Conservation (phyloP, 495 filamentous ascomycete genomes). For the Trichoderma gamsii region DNA sequence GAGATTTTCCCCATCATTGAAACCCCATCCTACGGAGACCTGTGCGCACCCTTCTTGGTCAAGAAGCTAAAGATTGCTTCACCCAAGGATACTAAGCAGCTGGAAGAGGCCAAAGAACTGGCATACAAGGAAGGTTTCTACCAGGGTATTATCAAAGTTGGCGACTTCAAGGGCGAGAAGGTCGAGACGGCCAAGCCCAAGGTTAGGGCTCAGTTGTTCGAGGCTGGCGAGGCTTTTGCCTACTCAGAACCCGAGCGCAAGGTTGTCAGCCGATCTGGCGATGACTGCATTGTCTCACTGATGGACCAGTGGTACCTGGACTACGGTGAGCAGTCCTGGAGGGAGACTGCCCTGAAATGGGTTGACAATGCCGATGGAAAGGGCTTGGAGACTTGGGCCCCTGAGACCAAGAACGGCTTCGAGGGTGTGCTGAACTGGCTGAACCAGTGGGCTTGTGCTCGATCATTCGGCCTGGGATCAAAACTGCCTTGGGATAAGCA, state of each 20-base stretch:
- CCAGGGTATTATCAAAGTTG: conserved; percentile 83
- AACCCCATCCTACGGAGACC: conserved; percentile 81
- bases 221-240: conserved; percentile 74
- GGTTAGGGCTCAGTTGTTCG: conserved; percentile 71
- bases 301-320: conserved; percentile 97
- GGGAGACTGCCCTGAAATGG: conserved; percentile 59
- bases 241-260: conserved; percentile 89
- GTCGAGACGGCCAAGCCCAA: conserved; percentile 83
- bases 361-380: conserved; percentile 57
- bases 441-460: conserved; percentile 89
- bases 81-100: conserved; percentile 84
- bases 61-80: conserved; percentile 94
- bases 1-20: conserved; percentile 85
- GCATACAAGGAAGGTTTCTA: conserved; percentile 99
- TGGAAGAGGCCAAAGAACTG: conserved; percentile 88
- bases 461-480: conserved; percentile 87
- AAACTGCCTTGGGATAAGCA: conserved; percentile 92
- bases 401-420: conserved; percentile 78
- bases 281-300: conserved; percentile 86
- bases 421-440: conserved; percentile 83
- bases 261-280: conserved; percentile 78
- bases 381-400: conserved; percentile 68
- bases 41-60: conserved; percentile 75
- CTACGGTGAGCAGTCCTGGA: conserved; percentile 84
- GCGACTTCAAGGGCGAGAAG: conserved; percentile 80